Evolutionary conservation across 2,329 filamentous ascomycete species (phyloP).

Genomic region (Phaeosphaeriaceae sp.): DNA sequence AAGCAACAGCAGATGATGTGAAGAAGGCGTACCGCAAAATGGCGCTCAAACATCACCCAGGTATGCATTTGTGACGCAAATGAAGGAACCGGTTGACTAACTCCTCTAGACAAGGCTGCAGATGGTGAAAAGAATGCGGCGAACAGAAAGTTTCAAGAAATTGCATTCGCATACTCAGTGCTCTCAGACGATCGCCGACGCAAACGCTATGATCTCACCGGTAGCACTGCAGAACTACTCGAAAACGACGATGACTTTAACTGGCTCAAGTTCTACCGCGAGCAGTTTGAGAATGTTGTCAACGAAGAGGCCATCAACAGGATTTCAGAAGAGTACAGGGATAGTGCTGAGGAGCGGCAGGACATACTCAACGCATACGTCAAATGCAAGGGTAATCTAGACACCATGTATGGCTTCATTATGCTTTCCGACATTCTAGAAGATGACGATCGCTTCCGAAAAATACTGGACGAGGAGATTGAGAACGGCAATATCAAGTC

Average conservation of each 20-base stretch:
- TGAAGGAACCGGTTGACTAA: conserved; percentile 13
- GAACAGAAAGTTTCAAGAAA: conserved; percentile 81
- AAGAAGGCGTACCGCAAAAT: conserved; percentile 91
- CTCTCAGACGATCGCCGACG: conserved; percentile 83
- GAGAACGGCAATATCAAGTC: conserved; percentile 68
- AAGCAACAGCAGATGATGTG: conserved; percentile 78
- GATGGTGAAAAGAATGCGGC: conserved; percentile 72
- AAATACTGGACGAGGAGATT: conserved; percentile 83
- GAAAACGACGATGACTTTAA: conserved; percentile 76
- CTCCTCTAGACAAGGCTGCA: conserved; percentile 73
- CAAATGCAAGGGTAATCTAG: conserved; percentile 75
- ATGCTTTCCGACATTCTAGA: conserved; percentile 85
- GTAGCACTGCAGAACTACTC: conserved; percentile 84
- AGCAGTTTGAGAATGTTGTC: conserved; percentile 80
- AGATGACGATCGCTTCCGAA: conserved; percentile 84
- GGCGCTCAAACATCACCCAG: conserved; percentile 79
- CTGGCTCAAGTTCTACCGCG: conserved; percentile 88
- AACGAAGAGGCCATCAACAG: conserved; percentile 75
- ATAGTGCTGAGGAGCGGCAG: conserved; percentile 80
- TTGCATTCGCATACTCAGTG: conserved; percentile 93
- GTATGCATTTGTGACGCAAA: conserved; percentile 51
- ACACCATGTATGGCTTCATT: conserved; percentile 76
- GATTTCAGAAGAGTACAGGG: conserved; percentile 80
- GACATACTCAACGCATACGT: conserved; percentile 81
- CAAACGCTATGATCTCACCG: conserved; percentile 86